Evolutionary conservation across 805 yeast species (phyloP), one percentile per base, ranked within the genome.

Genomic region (Kodamaea nitidulidarum): DNA sequence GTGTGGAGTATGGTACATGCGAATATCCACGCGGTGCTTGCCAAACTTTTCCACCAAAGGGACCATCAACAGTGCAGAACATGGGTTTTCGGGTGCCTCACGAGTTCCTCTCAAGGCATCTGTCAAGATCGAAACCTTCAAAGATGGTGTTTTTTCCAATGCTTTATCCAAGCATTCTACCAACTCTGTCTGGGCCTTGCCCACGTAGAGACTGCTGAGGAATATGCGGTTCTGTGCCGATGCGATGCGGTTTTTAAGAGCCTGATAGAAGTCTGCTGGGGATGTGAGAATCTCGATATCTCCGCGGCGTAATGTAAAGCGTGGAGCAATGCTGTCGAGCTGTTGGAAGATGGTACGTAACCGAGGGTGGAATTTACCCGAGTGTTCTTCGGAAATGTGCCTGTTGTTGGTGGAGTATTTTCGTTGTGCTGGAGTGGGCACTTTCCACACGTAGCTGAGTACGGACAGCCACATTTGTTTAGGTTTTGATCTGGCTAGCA

Each of bases 31-130:
- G 41, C 95, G 68, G 45, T 65, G 68, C 29, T 71, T 68, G 7
- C 85, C 87, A 54, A 74, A 80, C 44, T 78, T 75, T 31, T 76
- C 73, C 15, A 79, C 83, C 34, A 93, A 65, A 2, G 76, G 71
- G 1, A 85, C 76, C 35, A 93, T 64, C 22, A 90, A 65, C 26
- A 84, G 73, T 0, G 96, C 96, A 11, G 95, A 79, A 33, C 88
- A 83, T 5, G 51, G 43, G 35, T 71, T 64, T 4, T 74, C 63
- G 0, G 98, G 98, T 1, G 88, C 81, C 53, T 93, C 98, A 48
- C 98, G 75, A 0, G 98, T 91, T 0, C 96, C 96, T 49, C 98
- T 64, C 34, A 93, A 70, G 9, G 90, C 95, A 61, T 93, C 98
- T 4, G 90, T 73, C 38, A 93, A 67, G 17, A 93, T 79, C 42